A percentile compares a stretch with the other conserved stretches of the same genome.
Evolutionary conservation across 257 asterid species (phyloP).

Genomic region (Striga asiatica): DNA sequence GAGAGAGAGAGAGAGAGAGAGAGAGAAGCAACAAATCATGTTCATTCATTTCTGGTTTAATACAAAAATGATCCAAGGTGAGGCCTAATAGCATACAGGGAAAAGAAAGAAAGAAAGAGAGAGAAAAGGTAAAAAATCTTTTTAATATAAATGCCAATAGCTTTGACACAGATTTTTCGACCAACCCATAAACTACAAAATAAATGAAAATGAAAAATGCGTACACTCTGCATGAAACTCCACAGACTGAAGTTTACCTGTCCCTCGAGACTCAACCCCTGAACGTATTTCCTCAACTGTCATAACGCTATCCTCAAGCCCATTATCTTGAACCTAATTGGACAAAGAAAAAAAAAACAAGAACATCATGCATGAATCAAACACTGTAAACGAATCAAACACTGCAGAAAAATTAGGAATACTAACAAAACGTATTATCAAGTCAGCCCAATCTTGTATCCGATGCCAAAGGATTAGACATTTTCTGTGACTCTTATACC

Average conservation of each 20-base stretch:
- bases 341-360: conserved; percentile 1
- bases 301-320: conserved; percentile 81
- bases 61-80: background rate
- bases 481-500: conserved; percentile 77
- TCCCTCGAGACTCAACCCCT: conserved; percentile 78
- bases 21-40: background rate
- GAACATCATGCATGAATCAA: conserved; percentile 1
- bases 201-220: too few relatives aligned
- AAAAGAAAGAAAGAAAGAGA: too few relatives aligned
- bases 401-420: background rate
- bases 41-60: background rate
- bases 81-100: background rate
- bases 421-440: conserved; percentile 64
- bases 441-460: conserved; percentile 90
- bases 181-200: too few relatives aligned
- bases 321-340: conserved; percentile 70
- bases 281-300: conserved; percentile 87
- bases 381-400: background rate
- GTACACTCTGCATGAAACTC: background rate
- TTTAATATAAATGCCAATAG: too few relatives aligned
- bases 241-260: conserved; percentile 36
- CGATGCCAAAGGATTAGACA: conserved; percentile 88
- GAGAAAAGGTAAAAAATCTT: too few relatives aligned
- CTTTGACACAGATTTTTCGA: too few relatives aligned
- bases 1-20: background rate